phyloP scores from a whole-genome alignment of 306 rosid genomes.

The Styphnolobium japonicum region DNA sequence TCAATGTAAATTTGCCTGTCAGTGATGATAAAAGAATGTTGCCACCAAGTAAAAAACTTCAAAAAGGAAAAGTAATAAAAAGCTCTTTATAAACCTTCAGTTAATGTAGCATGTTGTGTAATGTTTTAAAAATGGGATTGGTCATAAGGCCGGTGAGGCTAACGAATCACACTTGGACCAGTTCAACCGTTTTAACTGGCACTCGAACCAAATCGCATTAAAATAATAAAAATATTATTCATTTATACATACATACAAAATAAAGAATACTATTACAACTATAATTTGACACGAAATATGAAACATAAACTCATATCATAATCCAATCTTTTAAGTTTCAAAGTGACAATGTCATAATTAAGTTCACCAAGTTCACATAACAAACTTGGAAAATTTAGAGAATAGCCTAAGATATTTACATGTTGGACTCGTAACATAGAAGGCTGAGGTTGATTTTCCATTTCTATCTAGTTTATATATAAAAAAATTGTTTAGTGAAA shows the following conservation, averaged over 20 bases:
- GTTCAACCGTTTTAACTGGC: background rate
- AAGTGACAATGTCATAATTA: no score
- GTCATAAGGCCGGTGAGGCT: background rate
- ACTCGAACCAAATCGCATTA: background rate
- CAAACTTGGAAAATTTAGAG: no score
- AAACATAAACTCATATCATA: no score
- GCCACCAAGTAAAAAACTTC: background rate
- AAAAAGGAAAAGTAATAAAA: background rate
- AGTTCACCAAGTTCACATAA: no score
- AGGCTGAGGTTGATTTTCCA: no score
- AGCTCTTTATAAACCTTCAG: background rate
- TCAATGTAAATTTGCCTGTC: conserved; percentile 17
- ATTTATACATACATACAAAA: no score
- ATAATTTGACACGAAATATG: background rate
- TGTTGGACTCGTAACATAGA: no score
- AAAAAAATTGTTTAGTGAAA: no score
- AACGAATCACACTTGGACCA: background rate
- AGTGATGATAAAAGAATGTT: conserved; percentile 6
- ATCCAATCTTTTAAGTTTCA: no score
- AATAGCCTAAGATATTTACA: no score
- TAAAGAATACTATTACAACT: background rate
- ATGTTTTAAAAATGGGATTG: background rate
- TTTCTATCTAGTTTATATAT: no score
- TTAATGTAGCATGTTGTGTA: background rate
- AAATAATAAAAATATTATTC: no score